Evolutionary conservation across 164 flowering plant species (phyloP).

Genomic region (Nelumbo lutea): DNA sequence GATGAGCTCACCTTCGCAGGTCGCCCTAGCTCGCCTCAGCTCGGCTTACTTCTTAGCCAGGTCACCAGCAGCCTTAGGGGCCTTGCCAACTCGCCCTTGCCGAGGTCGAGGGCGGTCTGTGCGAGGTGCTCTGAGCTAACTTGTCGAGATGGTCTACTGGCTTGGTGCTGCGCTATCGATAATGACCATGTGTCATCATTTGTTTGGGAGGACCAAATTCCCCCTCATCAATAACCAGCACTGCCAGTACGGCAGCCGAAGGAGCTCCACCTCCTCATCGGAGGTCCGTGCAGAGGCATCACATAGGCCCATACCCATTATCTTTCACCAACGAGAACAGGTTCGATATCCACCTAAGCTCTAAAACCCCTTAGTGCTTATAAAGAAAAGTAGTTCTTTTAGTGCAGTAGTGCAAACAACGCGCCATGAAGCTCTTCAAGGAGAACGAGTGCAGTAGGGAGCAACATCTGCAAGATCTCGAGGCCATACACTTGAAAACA

Average conservation of each 20-base stretch:
- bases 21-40: no score
- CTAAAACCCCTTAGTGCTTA: slow-evolving; percentile 10
- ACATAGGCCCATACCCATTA: slow-evolving; percentile 7
- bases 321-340: slow-evolving; percentile 13
- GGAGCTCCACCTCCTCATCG: slow-evolving; percentile 7
- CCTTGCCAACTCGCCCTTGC: no score
- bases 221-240: background rate
- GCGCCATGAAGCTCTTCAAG: slow-evolving; percentile 15
- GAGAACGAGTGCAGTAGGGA: slow-evolving; percentile 14
- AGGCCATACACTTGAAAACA: background rate
- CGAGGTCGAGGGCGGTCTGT: no score
- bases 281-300: slow-evolving; percentile 17
- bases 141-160: no score
- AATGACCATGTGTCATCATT: no score
- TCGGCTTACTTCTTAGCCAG: no score
- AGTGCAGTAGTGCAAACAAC: slow-evolving; percentile 7
- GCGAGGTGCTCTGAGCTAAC: no score
- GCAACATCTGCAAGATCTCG: background rate
- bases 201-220: no score
- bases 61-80: no score
- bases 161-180: no score
- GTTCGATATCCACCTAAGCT: slow-evolving; percentile 10
- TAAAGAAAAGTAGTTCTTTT: slow-evolving; percentile 4
- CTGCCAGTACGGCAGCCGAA: background rate
- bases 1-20: no score